Percentiles rank a stretch among this genome's conserved stretches.
Conservation (phyloP, 73 alveolate genomes). For the Paramecium pentaurelia region DNA sequence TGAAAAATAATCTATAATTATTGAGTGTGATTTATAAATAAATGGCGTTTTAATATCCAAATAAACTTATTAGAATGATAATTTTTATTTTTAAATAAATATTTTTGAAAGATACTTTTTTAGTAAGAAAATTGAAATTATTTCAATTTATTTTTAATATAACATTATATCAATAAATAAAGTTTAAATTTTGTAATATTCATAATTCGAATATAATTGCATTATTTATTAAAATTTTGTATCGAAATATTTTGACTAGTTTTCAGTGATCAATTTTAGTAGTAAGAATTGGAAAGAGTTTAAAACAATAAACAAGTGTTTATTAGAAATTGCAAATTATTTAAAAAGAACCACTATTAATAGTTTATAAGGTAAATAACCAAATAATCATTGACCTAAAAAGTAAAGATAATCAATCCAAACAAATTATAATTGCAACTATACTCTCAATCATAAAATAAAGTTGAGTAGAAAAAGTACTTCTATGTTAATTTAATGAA, state of each 20-base stretch:
- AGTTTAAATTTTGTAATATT: not conserved
- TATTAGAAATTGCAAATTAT: not conserved
- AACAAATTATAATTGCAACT: not conserved
- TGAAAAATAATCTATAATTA: not conserved
- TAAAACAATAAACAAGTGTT: not conserved
- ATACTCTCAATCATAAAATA: not conserved
- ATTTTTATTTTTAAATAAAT: no score
- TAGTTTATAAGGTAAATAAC: not conserved
- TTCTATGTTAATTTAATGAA: not conserved
- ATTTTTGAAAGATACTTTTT: no score
- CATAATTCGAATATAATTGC: not conserved
- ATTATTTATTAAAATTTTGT: not conserved
- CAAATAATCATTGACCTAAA: not conserved
- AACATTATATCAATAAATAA: not conserved
- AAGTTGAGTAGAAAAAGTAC: not conserved
- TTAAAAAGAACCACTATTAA: not conserved
- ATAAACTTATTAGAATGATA: no score
- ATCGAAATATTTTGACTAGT: not conserved
- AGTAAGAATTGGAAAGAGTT: not conserved
- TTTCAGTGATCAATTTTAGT: not conserved
- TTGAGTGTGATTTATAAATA: not conserved
- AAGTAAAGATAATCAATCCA: not conserved
- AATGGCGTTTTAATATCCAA: not conserved
- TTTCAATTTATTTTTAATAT: no score
- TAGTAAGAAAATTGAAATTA: no score